Percentiles rank a stretch among this genome's conserved stretches.
Conservation (phyloP, 768 basidiomycete genomes). For the Lepiota brunneoincarnata region DNA sequence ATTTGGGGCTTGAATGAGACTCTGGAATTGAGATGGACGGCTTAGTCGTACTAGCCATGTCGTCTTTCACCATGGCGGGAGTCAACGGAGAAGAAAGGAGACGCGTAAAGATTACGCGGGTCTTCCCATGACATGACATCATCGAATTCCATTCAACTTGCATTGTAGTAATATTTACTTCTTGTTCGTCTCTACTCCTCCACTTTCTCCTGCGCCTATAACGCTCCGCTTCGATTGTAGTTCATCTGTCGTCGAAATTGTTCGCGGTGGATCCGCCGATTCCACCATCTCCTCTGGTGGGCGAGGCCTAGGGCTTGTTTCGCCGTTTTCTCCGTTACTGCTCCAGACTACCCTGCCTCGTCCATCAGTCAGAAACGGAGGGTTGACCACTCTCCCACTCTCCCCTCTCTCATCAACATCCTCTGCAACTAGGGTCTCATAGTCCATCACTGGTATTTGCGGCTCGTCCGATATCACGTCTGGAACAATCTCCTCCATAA, state of each 20-base stretch:
- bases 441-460: not conserved
- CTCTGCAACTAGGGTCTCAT: not conserved
- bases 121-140: slow-evolving; percentile 7
- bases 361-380: slow-evolving; percentile 63
- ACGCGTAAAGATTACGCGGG: slow-evolving; percentile 12
- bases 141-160: not conserved
- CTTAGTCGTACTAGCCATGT: slow-evolving; percentile 23
- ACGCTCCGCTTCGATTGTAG: not conserved
- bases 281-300: slow-evolving; percentile 8
- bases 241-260: not conserved
- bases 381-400: slow-evolving; percentile 23
- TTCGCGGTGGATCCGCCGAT: not conserved
- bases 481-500: not conserved
- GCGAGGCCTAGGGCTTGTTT: slow-evolving; percentile 5
- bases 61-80: slow-evolving; percentile 20
- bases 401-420: slow-evolving; percentile 3
- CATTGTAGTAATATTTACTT: not conserved
- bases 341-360: slow-evolving; percentile 58
- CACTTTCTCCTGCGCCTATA: not conserved
- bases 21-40: slow-evolving; percentile 29
- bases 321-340: slow-evolving; percentile 15
- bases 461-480: not conserved
- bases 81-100: slow-evolving; percentile 12
- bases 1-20: slow-evolving; percentile 11
- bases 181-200: slow-evolving; percentile 10